Percentiles rank a stretch among this genome's conserved stretches.
phyloP scores from a whole-genome alignment of 2,329 filamentous ascomycete species.

The Xylaria sp. region DNA sequence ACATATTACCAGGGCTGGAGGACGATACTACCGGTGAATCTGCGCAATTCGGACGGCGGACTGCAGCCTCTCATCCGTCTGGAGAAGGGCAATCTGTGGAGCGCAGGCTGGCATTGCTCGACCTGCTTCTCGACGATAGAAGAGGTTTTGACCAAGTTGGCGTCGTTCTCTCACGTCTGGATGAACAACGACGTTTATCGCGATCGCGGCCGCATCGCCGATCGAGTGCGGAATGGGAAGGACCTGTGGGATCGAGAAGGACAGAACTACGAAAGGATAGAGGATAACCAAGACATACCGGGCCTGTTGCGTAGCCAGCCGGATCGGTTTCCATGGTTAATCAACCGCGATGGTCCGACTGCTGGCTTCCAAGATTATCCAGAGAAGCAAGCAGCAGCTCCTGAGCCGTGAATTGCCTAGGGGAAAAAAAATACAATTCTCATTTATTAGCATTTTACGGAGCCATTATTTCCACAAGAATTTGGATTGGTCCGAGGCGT shows the following conservation, averaged over 20 bases:
- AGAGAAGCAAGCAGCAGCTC: slow-evolving; percentile 36
- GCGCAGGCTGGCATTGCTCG: slow-evolving; percentile 67
- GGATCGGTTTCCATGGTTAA: slow-evolving; percentile 58
- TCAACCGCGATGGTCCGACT: slow-evolving; percentile 57
- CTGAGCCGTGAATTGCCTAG: background rate
- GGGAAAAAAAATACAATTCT: background rate
- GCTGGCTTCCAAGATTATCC: slow-evolving; percentile 62
- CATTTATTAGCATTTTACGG: background rate
- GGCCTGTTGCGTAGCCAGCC: slow-evolving; percentile 55
- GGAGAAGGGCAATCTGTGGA: slow-evolving; percentile 54
- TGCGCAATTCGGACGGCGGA: slow-evolving; percentile 61
- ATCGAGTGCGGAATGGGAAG: slow-evolving; percentile 61
- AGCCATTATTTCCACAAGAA: background rate
- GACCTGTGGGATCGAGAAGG: slow-evolving; percentile 65
- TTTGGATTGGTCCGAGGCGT: background rate
- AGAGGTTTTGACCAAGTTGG: slow-evolving; percentile 66
- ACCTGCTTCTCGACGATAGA: slow-evolving; percentile 68
- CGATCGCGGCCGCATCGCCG: slow-evolving; percentile 60
- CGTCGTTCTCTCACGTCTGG: slow-evolving; percentile 65
- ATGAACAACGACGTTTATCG: slow-evolving; percentile 63
- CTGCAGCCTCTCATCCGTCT: slow-evolving; percentile 53
- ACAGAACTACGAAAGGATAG: slow-evolving; percentile 61
- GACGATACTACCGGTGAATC: slow-evolving; percentile 65
- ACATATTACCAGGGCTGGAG: slow-evolving; percentile 62
- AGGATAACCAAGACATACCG: slow-evolving; percentile 65